phyloP scores from a whole-genome alignment of 306 rosid genomes.

The Corylus americana region DNA sequence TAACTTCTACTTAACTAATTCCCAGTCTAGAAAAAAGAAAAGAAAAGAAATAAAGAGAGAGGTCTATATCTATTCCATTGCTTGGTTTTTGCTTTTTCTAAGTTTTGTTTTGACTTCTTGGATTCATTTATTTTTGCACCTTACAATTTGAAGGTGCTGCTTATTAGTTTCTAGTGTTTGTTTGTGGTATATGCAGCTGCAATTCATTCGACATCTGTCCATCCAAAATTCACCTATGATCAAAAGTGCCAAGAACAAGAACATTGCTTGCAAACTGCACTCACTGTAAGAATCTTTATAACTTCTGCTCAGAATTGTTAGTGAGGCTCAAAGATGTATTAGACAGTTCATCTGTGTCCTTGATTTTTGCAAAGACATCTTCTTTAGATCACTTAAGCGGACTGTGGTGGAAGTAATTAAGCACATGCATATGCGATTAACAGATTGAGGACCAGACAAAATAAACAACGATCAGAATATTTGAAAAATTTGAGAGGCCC shows the following conservation, averaged over 20 bases:
- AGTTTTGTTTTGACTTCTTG: not conserved
- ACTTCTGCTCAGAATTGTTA: not conserved
- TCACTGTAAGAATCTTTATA: constrained; percentile 30
- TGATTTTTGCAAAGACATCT: not conserved
- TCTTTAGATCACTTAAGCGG: not conserved
- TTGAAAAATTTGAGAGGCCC: no score
- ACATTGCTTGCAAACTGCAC: constrained; percentile 20
- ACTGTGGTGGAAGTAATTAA: not conserved
- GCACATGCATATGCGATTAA: not conserved
- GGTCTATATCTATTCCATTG: not conserved
- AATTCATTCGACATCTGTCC: constrained; percentile 51
- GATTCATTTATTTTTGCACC: not conserved
- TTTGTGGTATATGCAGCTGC: constrained; percentile 41
- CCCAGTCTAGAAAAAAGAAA: not conserved
- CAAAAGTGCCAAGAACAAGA: constrained; percentile 29
- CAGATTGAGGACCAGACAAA: no score
- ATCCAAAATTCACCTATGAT: constrained; percentile 40
- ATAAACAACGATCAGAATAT: no score
- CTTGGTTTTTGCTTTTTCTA: not conserved
- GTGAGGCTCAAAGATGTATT: not conserved
- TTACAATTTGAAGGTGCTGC: not conserved
- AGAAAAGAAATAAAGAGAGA: not conserved
- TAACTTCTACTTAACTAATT: not conserved
- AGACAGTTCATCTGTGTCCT: not conserved
- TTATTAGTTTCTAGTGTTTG: constrained; percentile 3